These are phyloP conservation scores for Globisporangium cystogenes DNA, from an alignment of 352 stramenopile species.

Conservation along the genomic window DNA sequence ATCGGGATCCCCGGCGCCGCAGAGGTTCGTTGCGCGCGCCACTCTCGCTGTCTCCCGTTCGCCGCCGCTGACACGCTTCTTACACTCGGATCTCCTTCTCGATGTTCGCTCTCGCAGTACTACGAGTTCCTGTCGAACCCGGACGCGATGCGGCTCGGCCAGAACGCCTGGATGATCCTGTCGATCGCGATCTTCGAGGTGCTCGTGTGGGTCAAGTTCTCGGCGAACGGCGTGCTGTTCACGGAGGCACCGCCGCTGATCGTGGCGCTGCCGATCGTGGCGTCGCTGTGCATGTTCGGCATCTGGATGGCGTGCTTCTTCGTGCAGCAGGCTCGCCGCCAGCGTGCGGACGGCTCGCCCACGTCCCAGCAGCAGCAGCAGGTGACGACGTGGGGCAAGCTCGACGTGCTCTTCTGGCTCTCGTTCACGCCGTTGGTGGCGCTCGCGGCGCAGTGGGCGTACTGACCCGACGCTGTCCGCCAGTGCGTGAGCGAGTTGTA, in stretches of 20 bases:
- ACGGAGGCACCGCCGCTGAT: constrained; percentile 42
- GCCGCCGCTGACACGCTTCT: too few relatives aligned
- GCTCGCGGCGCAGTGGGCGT: constrained; percentile 82
- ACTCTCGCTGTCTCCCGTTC: too few relatives aligned
- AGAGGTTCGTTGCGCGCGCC: constrained; percentile 29
- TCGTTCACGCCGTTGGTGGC: constrained; percentile 77
- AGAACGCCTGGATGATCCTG: constrained; percentile 83
- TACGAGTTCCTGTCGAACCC: constrained; percentile 85
- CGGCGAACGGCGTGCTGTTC: constrained; percentile 49
- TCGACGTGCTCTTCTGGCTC: constrained; percentile 84
- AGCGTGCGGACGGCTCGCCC: constrained; percentile 9
- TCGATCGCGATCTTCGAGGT: constrained; percentile 75
- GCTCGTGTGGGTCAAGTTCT: constrained; percentile 83
- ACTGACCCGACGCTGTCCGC: background rate
- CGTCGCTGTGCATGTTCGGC: constrained; percentile 58
- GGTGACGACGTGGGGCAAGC: constrained; percentile 44
- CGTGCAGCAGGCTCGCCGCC: constrained; percentile 6
- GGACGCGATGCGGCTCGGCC: constrained; percentile 62
- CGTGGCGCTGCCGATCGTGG: constrained; percentile 54
- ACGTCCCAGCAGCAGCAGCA: constrained; percentile 5
- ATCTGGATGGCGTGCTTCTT: constrained; percentile 83
- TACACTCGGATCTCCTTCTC: too few relatives aligned
- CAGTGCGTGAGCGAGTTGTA: too few relatives aligned
- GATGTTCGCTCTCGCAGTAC: constrained; percentile 29
- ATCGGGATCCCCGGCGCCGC: constrained; percentile 73